Percentiles rank a stretch among this genome's conserved stretches.
Conservation (phyloP, 169 alveolate species). For the Plasmodium relictum region DNA sequence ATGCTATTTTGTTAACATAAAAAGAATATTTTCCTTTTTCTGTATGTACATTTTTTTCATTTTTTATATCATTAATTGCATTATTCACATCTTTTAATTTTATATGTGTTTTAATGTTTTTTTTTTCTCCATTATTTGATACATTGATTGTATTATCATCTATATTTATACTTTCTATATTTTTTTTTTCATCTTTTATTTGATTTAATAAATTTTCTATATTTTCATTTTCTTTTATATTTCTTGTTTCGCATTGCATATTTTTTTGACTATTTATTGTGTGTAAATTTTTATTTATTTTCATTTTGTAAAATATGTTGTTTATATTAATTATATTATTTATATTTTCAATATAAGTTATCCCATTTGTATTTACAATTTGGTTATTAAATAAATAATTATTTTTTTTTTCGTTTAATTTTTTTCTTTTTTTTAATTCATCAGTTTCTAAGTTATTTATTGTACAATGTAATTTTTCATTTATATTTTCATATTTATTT, state of each 20-base stretch:
- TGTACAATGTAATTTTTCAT: neutral
- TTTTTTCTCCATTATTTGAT: constrained; percentile 7
- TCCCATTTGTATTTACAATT: neutral
- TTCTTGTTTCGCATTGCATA: neutral
- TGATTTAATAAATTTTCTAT: neutral
- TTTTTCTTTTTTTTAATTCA: neutral
- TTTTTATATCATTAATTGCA: constrained; percentile 1
- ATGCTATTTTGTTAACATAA: constrained; percentile 6
- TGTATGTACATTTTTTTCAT: neutral
- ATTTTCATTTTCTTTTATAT: neutral
- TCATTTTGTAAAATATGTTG: constrained; percentile 17
- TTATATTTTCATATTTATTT: neutral
- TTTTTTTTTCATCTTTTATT: neutral
- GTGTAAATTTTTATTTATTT: constrained; percentile 7
- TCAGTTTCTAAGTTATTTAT: constrained; percentile 17
- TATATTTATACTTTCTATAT: neutral
- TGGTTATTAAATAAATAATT: neutral
- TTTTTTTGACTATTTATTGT: constrained; percentile 3
- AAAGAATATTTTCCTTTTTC: constrained; percentile 9
- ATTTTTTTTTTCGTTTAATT: neutral
- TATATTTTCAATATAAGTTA: neutral
- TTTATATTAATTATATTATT: constrained; percentile 3
- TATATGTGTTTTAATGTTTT: neutral
- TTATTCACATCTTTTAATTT: neutral
- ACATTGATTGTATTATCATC: neutral